Percentiles rank a stretch among this genome's conserved stretches.
Conservation (phyloP, 768 basidiomycete genomes). For the Tricholoma matsutake region DNA sequence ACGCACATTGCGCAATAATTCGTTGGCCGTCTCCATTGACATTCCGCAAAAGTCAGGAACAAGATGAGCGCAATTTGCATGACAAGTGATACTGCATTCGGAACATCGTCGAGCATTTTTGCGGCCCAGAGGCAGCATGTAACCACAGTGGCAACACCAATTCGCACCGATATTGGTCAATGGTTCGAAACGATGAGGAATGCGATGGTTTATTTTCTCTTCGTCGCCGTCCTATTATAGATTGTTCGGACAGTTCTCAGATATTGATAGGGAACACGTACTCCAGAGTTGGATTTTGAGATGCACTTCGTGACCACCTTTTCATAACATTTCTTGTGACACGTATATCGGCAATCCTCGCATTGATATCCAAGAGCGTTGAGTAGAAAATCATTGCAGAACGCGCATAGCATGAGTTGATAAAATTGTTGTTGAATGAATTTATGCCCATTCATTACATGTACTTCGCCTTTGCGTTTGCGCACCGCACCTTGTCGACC, state of each 20-base stretch:
- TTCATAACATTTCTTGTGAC: slow-evolving; percentile 98
- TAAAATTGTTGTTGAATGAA: slow-evolving; percentile 98
- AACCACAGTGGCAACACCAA: slow-evolving; percentile 99
- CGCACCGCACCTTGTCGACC: slow-evolving; percentile 98
- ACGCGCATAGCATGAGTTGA: slow-evolving; percentile 96
- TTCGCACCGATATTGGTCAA: slow-evolving; percentile 96
- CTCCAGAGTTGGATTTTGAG: slow-evolving; percentile 92
- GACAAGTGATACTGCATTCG: slow-evolving; percentile 95
- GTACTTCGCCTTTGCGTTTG: slow-evolving; percentile 96
- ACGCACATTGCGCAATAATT: slow-evolving; percentile 84
- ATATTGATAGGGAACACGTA: slow-evolving; percentile 37
- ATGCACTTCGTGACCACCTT: slow-evolving; percentile 99
- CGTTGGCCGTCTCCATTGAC: slow-evolving; percentile 99
- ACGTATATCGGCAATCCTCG: slow-evolving; percentile 98
- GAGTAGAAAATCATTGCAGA: slow-evolving; percentile 96
- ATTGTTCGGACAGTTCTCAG: slow-evolving; percentile 2
- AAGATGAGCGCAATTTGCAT: slow-evolving; percentile 95
- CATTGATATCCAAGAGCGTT: slow-evolving; percentile 98
- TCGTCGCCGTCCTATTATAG: slow-evolving; percentile 81
- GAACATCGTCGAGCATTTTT: slow-evolving; percentile 96
- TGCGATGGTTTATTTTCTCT: slow-evolving; percentile 98
- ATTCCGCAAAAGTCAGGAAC: slow-evolving; percentile 99
- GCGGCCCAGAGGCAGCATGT: slow-evolving; percentile 93
- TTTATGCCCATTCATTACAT: slow-evolving; percentile 99
- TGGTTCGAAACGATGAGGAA: slow-evolving; percentile 96